phyloP scores from a whole-genome alignment of 257 asterid species.

The Jasminum sambac region DNA sequence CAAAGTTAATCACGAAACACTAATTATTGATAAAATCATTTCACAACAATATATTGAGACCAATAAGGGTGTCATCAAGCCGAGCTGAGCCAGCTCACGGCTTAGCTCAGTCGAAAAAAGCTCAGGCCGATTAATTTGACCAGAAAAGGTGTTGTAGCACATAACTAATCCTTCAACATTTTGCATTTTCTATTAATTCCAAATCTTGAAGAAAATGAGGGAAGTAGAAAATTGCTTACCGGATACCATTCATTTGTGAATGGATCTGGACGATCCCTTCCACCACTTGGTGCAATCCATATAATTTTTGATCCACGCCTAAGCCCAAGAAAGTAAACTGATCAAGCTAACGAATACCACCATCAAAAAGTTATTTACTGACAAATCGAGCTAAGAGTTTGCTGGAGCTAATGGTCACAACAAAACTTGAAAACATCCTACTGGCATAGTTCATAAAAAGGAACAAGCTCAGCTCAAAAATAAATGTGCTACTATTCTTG shows the following conservation, averaged over 20 bases:
- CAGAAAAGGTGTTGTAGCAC: slow-evolving; percentile 1
- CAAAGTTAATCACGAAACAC: background rate
- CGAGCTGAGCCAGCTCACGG: too few species aligned
- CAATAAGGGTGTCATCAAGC: too few species aligned
- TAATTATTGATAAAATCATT: background rate
- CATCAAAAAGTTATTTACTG: slow-evolving; percentile 4
- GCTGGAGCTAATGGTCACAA: background rate
- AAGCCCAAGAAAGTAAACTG: slow-evolving; percentile 28
- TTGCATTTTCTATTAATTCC: background rate
- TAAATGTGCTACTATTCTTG: background rate
- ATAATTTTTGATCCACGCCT: slow-evolving; percentile 92
- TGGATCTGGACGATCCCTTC: slow-evolving; percentile 96
- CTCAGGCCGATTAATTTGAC: background rate
- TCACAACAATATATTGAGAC: background rate
- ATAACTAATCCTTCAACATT: background rate
- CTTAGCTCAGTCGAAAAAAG: too few species aligned
- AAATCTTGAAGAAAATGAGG: slow-evolving; percentile 15
- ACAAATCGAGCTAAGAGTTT: slow-evolving; percentile 3
- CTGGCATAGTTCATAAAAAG: background rate
- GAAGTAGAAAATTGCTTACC: slow-evolving; percentile 48
- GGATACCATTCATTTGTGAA: slow-evolving; percentile 82
- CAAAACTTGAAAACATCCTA: slow-evolving; percentile 5
- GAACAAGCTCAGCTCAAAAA: background rate
- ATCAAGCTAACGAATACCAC: slow-evolving; percentile 1
- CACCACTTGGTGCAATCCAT: slow-evolving; percentile 99